Base-by-base conservation (phyloP, 2,329 filamentous ascomycete species). In the Monosporascus ibericus region DNA sequence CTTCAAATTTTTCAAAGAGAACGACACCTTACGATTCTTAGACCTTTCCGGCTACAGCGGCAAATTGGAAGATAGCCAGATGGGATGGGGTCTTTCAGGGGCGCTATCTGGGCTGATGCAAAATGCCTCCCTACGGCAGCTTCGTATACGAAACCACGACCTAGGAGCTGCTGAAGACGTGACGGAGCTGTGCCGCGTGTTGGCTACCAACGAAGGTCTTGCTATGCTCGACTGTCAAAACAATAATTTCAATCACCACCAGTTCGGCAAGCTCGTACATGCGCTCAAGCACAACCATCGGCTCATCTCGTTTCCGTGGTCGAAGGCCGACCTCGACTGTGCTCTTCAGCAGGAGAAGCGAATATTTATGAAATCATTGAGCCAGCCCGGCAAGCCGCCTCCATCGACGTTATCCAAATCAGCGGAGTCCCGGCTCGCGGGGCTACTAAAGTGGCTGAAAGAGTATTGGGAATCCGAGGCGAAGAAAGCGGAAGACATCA, bases 21-120 rank as follows among this genome's bases (percentile, higher is more conserved):
- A 82, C 62, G 63, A 67, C 7, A 76, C 74, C 0, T 66, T 82
- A 44, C 74, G 71, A n/a, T 80, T 72, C 52, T 70, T 83, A 2
- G 79, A 83, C 57, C 66, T 82, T 7, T 82, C 80, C 1, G 80
- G 80, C 2, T 82, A 77, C 59, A 76, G 75, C 47, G 77, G 78
- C 44, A 82, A 80, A 62, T 68, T 83, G 6, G 80, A 83, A 56
- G 80, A 83, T 55, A 76, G 77, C 0, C 76, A 80, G 53, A 70
- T 83, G 9, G 79, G 79, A 17, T 74, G 70, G 52, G 77, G 77
- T 8, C 78, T 82, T 53, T 79, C 76, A 0, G 74, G 71, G 37
- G 72, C 78, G 0, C 66, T 83, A 25, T 68, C 69, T 20, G 76
- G 76, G 22, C 69, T 80, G 34, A 70, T 69, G 30, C 65, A 65